Evolutionary conservation across 345 rosid genomes (phyloP), one percentile per base, ranked within the genome.

Genomic region (Salix brachista): DNA sequence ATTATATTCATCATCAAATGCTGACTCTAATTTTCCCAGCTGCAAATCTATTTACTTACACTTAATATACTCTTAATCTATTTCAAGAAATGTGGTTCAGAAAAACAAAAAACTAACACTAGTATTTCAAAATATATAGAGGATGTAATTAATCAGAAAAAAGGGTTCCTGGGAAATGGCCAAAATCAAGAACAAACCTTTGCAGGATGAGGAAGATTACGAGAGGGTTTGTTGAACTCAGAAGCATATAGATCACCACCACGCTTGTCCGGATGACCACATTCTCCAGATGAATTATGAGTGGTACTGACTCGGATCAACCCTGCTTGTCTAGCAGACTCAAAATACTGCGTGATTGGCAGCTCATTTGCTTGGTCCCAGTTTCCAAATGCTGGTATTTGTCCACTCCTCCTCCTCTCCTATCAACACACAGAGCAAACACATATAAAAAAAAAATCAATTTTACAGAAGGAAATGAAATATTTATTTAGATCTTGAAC

Each of bases 281-380:
- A 88, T 70, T 89, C 96, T 5, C 96, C 96, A 4, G 93, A 91
- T 46, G 93, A 90, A 69, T 69, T 69, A 60, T 42, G 46, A 42
- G 46, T 42, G 46, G 88, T 84, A 66, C 88, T 86, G 80, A 79
- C 83, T 65, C 92, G 89, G 32, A 89, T 76, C 73, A 95, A 79
- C 60, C 99, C 99, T 52, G 99, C 97, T 77, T 93, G 96, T 80
- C 97, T 88, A 67, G 99, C 96, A 70, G 86, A 76, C 83, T 95
- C 99, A 23, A 95, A 95, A 78, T 95, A 95, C 86, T 90, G 97
- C 58, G 99, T 95, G 67, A 95, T 95, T 46, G 99, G 99, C 80
- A 91, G 60, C 26, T 95, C 92, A 69, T 89, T 91, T 41, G 97
- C 90, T 13, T 86, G 79, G 2, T 95, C 97, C 99, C 99, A 95